These are phyloP conservation scores for Diaporthe nobilis DNA, from an alignment of 2,329 filamentous ascomycete species.

Conservation along the genomic window DNA sequence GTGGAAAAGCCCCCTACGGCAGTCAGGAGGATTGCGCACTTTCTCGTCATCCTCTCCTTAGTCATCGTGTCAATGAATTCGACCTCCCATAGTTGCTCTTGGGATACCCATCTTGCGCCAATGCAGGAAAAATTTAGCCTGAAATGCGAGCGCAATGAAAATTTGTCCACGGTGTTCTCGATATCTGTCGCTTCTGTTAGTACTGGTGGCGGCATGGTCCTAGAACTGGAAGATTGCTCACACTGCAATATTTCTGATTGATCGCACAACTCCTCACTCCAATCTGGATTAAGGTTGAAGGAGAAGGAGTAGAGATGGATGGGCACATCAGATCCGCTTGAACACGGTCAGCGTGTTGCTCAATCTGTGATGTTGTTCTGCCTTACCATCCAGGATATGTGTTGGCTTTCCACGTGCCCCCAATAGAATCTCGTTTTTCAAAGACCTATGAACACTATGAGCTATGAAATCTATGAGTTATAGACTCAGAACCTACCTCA, in stretches of 20 bases:
- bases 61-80: neutral
- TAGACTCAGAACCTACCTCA: neutral
- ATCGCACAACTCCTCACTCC: slow-evolving; percentile 4
- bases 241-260: slow-evolving; percentile 4
- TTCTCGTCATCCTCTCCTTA: neutral
- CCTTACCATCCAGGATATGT: slow-evolving; percentile 13
- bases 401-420: slow-evolving; percentile 14
- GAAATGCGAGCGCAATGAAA: neutral
- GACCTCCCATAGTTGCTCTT: neutral
- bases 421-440: neutral
- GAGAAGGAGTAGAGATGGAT: slow-evolving; percentile 7
- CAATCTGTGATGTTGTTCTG: no score
- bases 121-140: neutral
- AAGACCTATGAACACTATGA: neutral
- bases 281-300: slow-evolving; percentile 16
- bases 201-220: neutral
- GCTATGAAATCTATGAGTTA: accelerated
- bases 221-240: neutral
- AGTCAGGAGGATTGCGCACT: neutral
- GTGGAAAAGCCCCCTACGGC: slow-evolving; percentile 3
- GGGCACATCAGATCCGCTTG: slow-evolving; percentile 3
- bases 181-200: neutral
- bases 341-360: neutral
- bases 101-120: neutral
- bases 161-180: neutral